Conservation (phyloP, 495 filamentous ascomycete genomes). For the Talaromyces wortmannii region DNA sequence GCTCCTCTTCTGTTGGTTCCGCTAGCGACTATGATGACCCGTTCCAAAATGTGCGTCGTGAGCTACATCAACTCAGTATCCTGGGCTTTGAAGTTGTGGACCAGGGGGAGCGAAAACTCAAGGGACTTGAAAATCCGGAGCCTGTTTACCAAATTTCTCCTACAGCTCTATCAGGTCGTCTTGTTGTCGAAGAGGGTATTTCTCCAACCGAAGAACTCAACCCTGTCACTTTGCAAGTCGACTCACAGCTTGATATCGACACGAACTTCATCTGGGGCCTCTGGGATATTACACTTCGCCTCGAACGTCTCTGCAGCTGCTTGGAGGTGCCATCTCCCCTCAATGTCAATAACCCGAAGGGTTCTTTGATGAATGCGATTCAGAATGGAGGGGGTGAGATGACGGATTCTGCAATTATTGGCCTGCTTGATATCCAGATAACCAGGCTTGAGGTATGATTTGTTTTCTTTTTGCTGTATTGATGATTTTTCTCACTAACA, state of each 20-base stretch:
- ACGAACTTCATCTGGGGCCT: slow-evolving; percentile 79
- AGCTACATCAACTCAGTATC: slow-evolving; percentile 78
- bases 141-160: slow-evolving; percentile 92
- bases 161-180: slow-evolving; percentile 76
- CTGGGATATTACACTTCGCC: slow-evolving; percentile 80
- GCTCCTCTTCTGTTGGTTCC: slow-evolving; percentile 56
- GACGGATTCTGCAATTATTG: slow-evolving; percentile 75
- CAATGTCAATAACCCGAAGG: slow-evolving; percentile 64
- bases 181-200: slow-evolving; percentile 50
- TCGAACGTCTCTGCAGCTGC: slow-evolving; percentile 87
- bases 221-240: slow-evolving; percentile 36
- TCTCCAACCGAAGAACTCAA: slow-evolving; percentile 22
- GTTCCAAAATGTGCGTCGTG: slow-evolving; percentile 67
- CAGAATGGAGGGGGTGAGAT: slow-evolving; percentile 78
- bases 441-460: slow-evolving; percentile 83
- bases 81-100: slow-evolving; percentile 97
- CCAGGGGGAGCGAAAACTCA: slow-evolving; percentile 86
- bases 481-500: slow-evolving; percentile 8
- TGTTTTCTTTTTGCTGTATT: neutral
- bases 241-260: slow-evolving; percentile 62
- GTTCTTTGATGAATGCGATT: slow-evolving; percentile 74
- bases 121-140: slow-evolving; percentile 96
- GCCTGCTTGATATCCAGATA: slow-evolving; percentile 89
- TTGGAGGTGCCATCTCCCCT: slow-evolving; percentile 58
- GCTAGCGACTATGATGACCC: slow-evolving; percentile 65